Evolutionary conservation across 2,329 filamentous ascomycete species (phyloP).

Genomic region (Aureobasidium sp.): DNA sequence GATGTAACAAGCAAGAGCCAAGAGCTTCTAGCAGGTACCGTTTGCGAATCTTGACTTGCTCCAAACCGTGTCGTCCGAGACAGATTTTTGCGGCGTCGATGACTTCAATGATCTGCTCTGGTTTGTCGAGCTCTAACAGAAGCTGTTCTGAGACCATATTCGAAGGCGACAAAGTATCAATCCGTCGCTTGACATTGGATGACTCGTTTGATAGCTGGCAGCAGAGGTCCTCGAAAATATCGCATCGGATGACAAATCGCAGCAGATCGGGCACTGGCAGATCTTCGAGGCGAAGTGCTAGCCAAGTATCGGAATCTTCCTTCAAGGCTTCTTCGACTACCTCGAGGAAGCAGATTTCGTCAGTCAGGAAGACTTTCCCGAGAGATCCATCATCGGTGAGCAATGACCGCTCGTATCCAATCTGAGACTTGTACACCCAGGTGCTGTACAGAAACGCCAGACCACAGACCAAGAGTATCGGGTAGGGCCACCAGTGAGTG

Average conservation of each 20-base stretch:
- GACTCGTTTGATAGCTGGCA: background rate
- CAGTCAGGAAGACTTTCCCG: background rate
- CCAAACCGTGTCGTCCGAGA: background rate
- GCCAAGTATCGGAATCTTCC: background rate
- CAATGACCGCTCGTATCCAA: background rate
- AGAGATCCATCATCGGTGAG: background rate
- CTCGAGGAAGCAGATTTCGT: background rate
- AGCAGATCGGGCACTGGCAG: background rate
- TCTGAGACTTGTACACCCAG: background rate
- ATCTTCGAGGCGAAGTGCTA: background rate
- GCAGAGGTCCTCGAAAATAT: background rate
- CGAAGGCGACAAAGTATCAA: background rate
- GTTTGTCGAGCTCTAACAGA: background rate
- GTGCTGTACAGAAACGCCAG: background rate
- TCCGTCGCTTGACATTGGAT: background rate
- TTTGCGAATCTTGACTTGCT: background rate
- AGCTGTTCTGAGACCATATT: background rate
- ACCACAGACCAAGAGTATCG: background rate
- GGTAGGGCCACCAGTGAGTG: slow-evolving; percentile 14
- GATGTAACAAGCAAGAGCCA: background rate
- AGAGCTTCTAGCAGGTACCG: background rate
- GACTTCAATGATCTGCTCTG: background rate
- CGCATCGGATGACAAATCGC: background rate
- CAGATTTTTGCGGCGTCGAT: background rate
- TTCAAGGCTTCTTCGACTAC: background rate